phyloP scores from a whole-genome alignment of 257 asterid genomes.

The Agastache rugosa region DNA sequence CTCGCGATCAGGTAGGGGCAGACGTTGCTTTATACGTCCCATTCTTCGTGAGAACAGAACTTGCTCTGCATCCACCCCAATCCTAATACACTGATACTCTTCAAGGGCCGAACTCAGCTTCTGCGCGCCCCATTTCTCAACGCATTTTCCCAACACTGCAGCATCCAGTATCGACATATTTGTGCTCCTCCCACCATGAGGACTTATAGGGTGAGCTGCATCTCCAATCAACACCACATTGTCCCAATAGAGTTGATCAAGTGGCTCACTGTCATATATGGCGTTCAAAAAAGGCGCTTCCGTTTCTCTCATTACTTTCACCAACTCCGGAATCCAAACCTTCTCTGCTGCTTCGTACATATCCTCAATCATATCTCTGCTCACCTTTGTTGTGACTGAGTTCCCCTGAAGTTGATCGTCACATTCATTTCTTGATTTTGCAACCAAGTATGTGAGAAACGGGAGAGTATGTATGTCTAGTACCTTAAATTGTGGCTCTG shows the following conservation, averaged over 20 bases:
- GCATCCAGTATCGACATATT: conserved; percentile 86
- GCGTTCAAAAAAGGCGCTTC: conserved; percentile 70
- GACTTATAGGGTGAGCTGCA: conserved; percentile 85
- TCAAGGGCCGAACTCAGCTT: conserved; percentile 58
- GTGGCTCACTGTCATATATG: conserved; percentile 73
- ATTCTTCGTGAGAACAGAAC: conserved; percentile 67
- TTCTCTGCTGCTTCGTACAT: conserved; percentile 68
- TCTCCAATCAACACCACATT: conserved; percentile 73
- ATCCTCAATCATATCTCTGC: conserved; percentile 51
- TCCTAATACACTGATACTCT: conserved; percentile 69
- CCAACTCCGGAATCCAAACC: conserved; percentile 73
- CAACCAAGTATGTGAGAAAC: neutral
- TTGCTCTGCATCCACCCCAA: conserved; percentile 59
- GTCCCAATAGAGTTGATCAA: conserved; percentile 59
- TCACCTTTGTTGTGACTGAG: conserved; percentile 74
- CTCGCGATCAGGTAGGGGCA: conserved; percentile 44
- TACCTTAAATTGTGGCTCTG: conserved; percentile 75
- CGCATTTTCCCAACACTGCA: conserved; percentile 73
- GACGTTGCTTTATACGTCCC: conserved; percentile 77
- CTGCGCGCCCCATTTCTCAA: conserved; percentile 59
- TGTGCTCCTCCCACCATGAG: conserved; percentile 84
- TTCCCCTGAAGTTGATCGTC: conserved; percentile 53
- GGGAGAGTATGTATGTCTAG: neutral
- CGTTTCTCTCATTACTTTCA: conserved; percentile 62
- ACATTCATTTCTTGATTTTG: neutral